phyloP scores from a whole-genome alignment of 352 stramenopile species.

The Phytophthora ramorum region DNA sequence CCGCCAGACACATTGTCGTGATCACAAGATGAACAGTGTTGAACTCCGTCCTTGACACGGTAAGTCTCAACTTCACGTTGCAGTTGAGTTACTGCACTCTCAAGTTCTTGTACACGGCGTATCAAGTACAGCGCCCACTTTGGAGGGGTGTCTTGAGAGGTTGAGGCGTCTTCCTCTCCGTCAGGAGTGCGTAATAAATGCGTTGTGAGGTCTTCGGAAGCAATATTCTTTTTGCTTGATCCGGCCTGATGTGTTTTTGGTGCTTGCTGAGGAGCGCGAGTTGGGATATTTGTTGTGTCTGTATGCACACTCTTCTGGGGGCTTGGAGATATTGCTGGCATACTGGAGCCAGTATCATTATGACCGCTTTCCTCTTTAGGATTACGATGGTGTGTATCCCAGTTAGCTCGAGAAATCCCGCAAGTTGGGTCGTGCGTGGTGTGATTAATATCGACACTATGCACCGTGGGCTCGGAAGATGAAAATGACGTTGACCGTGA shows the following conservation, averaged over 20 bases:
- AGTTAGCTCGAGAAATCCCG: neutral
- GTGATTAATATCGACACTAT: neutral
- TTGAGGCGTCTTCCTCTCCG: neutral
- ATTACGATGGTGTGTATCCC: neutral
- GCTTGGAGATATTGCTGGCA: neutral
- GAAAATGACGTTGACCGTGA: neutral
- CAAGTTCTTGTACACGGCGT: slow-evolving; percentile 9
- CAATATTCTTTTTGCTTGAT: neutral
- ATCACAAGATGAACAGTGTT: neutral
- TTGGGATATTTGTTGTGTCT: neutral
- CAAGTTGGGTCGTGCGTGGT: slow-evolving; percentile 1
- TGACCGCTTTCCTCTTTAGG: neutral
- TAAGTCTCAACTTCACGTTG: slow-evolving; percentile 9
- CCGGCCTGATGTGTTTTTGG: neutral
- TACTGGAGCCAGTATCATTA: neutral
- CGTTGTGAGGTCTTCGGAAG: neutral
- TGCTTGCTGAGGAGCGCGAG: neutral
- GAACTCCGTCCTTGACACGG: neutral
- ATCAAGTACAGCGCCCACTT: slow-evolving; percentile 15
- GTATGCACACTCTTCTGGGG: neutral
- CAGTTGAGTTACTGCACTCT: slow-evolving; percentile 14
- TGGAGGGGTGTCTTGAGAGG: slow-evolving; percentile 12
- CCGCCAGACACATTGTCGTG: neutral
- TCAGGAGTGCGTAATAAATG: neutral
- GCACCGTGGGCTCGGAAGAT: neutral